A percentile compares a stretch with the other conserved stretches of the same genome.
phyloP scores from a whole-genome alignment of 306 rosid species.

The Arachis stenosperma region DNA sequence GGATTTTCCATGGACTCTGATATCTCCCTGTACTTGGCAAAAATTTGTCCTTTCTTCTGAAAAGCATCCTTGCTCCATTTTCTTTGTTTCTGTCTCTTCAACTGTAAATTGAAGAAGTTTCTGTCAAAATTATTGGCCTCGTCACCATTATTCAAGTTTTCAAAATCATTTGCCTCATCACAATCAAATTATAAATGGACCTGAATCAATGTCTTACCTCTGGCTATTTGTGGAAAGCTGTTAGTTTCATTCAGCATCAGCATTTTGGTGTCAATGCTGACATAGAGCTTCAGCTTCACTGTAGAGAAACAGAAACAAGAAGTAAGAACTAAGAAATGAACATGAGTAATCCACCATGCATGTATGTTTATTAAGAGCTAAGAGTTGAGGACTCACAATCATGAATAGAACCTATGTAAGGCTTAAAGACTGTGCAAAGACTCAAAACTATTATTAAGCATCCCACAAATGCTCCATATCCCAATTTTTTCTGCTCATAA shows the following conservation, averaged over 20 bases:
- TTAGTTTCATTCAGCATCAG: conserved; percentile 52
- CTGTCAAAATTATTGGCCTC: conserved; percentile 31
- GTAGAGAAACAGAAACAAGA: conserved; percentile 20
- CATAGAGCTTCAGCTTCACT: conserved; percentile 65
- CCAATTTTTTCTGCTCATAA: conserved; percentile 75
- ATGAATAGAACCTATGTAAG: conserved; percentile 65
- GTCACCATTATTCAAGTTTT: background rate
- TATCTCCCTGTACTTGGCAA: conserved; percentile 61
- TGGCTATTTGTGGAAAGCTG: conserved; percentile 38
- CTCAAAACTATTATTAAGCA: conserved; percentile 59
- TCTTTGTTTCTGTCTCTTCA: conserved; percentile 42
- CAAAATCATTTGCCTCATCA: conserved; percentile 20
- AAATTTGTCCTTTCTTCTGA: conserved; percentile 59
- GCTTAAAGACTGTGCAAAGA: conserved; percentile 71
- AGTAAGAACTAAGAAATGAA: no score
- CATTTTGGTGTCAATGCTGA: conserved; percentile 56
- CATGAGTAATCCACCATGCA: conserved; percentile 17
- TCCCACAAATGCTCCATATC: conserved; percentile 74
- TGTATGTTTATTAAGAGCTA: conserved; percentile 13
- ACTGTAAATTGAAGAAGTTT: conserved; percentile 36
- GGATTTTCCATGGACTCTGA: conserved; percentile 57
- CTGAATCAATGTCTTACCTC: conserved; percentile 42
- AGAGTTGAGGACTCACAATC: conserved; percentile 56
- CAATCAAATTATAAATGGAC: background rate
- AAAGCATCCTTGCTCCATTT: conserved; percentile 52